Percentiles rank a stretch among this genome's conserved stretches.
These are phyloP conservation scores for Casuarina cunninghamiana DNA, from an alignment of 306 rosid genomes.

Conservation along the genomic window DNA sequence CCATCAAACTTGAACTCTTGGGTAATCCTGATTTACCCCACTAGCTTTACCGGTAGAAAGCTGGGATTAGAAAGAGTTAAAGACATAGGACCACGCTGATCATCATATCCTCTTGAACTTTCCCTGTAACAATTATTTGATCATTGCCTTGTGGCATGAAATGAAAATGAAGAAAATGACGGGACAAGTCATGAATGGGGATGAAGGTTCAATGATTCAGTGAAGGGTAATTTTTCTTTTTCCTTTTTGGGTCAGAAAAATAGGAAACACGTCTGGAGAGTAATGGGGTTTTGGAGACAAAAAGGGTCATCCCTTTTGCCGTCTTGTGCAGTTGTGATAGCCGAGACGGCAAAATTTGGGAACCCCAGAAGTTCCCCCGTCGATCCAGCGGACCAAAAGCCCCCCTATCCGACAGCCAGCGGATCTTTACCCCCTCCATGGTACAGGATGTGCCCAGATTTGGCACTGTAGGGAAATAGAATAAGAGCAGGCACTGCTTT, in stretches of 20 bases:
- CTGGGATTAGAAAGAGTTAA: background rate
- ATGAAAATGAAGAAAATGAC: background rate
- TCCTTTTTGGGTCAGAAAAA: background rate
- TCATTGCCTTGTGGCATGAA: too few relatives aligned
- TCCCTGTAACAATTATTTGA: background rate
- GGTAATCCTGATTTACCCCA: background rate
- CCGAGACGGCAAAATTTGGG: conserved; percentile 16
- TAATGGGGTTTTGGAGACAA: too few relatives aligned
- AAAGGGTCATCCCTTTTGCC: background rate
- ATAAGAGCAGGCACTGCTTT: background rate
- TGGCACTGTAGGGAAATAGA: conserved; percentile 1
- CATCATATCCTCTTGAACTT: background rate
- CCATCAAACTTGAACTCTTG: background rate
- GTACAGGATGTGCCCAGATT: conserved; percentile 29
- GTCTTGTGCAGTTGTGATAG: background rate
- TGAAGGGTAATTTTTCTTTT: background rate
- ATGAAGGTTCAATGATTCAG: background rate
- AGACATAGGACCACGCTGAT: background rate
- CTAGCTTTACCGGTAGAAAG: background rate
- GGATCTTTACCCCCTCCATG: conserved; percentile 26
- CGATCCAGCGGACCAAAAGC: conserved; percentile 13
- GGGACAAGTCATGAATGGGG: background rate
- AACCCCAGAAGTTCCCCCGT: conserved; percentile 38
- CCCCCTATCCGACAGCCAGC: conserved; percentile 35
- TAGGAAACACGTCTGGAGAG: too few relatives aligned